phyloP scores from a whole-genome alignment of 2,329 filamentous ascomycete species.

The Shiraia sp. region DNA sequence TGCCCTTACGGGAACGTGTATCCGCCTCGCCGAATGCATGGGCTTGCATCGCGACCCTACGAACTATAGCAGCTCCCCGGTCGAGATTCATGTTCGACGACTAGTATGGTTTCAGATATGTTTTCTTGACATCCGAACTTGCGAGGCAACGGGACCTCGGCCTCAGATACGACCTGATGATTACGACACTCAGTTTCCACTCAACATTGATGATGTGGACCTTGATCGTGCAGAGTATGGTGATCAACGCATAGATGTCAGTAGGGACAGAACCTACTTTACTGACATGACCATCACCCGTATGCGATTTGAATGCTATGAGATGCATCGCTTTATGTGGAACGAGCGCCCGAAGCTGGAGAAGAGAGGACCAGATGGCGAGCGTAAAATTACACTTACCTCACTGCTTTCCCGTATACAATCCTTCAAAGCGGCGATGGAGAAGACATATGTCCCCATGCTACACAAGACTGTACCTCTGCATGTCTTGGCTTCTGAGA shows the following conservation, averaged over 20 bases:
- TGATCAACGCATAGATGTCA: slow-evolving; percentile 42
- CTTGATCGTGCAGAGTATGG: slow-evolving; percentile 48
- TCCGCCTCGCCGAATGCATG: slow-evolving; percentile 77
- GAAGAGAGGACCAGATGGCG: slow-evolving; percentile 34
- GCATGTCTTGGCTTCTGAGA: slow-evolving; percentile 65
- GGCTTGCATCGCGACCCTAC: slow-evolving; percentile 73
- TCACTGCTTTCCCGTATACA: slow-evolving; percentile 70
- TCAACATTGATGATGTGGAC: slow-evolving; percentile 70
- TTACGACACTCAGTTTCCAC: slow-evolving; percentile 72
- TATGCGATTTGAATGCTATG: slow-evolving; percentile 73
- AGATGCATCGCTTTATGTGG: slow-evolving; percentile 73
- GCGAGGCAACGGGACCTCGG: slow-evolving; percentile 72
- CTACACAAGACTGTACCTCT: slow-evolving; percentile 65
- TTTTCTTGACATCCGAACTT: slow-evolving; percentile 75
- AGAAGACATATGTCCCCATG: slow-evolving; percentile 67
- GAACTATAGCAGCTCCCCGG: slow-evolving; percentile 65
- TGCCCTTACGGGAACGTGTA: slow-evolving; percentile 70
- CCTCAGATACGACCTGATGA: slow-evolving; percentile 74
- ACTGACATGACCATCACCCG: slow-evolving; percentile 70
- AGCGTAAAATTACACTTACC: slow-evolving; percentile 51
- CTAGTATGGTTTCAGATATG: slow-evolving; percentile 79
- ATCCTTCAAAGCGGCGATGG: slow-evolving; percentile 66
- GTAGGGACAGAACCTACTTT: slow-evolving; percentile 59
- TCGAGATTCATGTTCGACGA: slow-evolving; percentile 72
- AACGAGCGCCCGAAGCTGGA: slow-evolving; percentile 69